Evolutionary conservation across 2,329 filamentous ascomycete species (phyloP), one percentile per base, ranked within the genome.

Genomic region (Elsinoe fawcettii): DNA sequence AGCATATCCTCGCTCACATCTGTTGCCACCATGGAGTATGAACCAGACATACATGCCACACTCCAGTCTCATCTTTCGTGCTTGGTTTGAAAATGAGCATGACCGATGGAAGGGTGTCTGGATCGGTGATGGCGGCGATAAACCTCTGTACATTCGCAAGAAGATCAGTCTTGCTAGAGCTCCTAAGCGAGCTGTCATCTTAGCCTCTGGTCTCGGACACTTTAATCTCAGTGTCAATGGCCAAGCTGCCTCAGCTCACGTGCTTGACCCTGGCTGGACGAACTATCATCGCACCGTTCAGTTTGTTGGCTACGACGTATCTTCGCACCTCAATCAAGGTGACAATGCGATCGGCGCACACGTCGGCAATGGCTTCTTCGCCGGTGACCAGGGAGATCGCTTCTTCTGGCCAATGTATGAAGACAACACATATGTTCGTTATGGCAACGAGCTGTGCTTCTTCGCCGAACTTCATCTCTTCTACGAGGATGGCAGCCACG

Each of bases 311-410:
- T 75, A 76, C 59, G 74, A 77, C 57, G 61, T 76, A 5, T 73
- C 73, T 3, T 46, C 62, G 2, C 65, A 67, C 9, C 56, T 75
- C 1, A 59, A 27, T 0, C 43, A 60, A 9, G 70, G 69, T 0
- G 65, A 67, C 9, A 73, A 73, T 36, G 69, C 69, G 1, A 57
- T 73, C 7, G 71, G 68, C 4, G 70, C 70, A 5, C 70, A 73
- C 55, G 60, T 76, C 1, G 72, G 72, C 6, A 76, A 77, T 30
- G 74, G 74, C 0, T 77, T 76, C 61, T 76, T 75, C 41, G 74
- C 74, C 6, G 74, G 74, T 2, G 71, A 73, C 32, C 68, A 73
- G 44, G 71, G 71, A 8, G 70, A 74, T 46, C 68, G 71, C 5
- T 74, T 73, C 63, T 73, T 74, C 61, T 73, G 71, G 72, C 71